Percentiles rank a stretch among this genome's conserved stretches.
phyloP scores from a whole-genome alignment of 768 basidiomycete genomes.

The Kwoniella dejecticola region DNA sequence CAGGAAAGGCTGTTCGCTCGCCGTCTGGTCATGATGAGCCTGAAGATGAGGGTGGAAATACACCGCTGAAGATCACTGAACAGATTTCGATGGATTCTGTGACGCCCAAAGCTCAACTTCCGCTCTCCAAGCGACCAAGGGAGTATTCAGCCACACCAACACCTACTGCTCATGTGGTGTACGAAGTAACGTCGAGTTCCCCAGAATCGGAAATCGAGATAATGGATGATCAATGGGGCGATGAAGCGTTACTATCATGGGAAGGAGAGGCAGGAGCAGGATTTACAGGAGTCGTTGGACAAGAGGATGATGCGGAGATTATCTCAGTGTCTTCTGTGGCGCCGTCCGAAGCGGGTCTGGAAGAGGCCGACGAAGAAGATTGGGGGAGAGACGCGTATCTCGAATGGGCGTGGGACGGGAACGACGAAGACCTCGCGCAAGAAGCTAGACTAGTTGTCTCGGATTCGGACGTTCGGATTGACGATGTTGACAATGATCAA shows the following conservation, averaged over 20 bases:
- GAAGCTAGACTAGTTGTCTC: no score
- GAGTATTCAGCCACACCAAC: conserved; percentile 3
- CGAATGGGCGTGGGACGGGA: conserved; percentile 10
- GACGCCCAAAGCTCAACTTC: not conserved
- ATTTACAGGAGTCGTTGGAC: no score
- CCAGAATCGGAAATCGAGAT: conserved; percentile 3
- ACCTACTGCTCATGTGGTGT: not conserved
- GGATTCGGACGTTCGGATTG: no score
- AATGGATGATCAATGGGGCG: conserved; percentile 18
- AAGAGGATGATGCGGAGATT: not conserved
- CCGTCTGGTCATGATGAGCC: not conserved
- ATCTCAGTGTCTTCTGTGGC: conserved; percentile 20
- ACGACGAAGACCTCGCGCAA: conserved; percentile 4
- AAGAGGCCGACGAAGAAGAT: conserved; percentile 23
- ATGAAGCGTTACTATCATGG: conserved; percentile 23
- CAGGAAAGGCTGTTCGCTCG: not conserved
- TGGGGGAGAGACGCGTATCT: conserved; percentile 39
- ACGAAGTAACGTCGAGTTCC: conserved; percentile 6
- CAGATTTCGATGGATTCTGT: not conserved
- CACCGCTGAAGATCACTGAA: no score
- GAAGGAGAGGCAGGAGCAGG: no score
- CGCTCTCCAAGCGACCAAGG: not conserved
- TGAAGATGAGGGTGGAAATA: no score
- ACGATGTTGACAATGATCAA: not conserved
- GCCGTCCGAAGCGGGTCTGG: conserved; percentile 13